phyloP scores from a whole-genome alignment of 108 stramenopile genomes.

The Nannochloropsis oceanica region DNA sequence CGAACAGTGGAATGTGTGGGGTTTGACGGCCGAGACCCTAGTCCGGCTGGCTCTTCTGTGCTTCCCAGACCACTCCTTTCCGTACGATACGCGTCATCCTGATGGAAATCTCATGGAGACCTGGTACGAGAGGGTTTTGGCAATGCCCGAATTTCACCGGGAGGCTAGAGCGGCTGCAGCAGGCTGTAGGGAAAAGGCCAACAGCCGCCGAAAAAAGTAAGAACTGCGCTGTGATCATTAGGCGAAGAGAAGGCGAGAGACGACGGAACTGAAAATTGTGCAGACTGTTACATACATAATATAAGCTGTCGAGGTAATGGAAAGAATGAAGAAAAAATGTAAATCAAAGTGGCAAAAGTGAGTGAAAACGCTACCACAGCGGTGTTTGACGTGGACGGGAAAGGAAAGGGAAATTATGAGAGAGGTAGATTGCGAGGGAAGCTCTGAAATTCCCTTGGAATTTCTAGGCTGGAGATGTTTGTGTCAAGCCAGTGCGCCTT shows the following conservation, averaged over 20 bases:
- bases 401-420: too few relatives aligned
- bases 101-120: background rate
- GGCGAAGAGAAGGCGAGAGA: background rate
- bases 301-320: background rate
- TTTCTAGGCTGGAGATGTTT: too few relatives aligned
- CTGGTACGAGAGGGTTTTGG: background rate
- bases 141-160: background rate
- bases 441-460: too few relatives aligned
- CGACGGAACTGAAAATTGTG: background rate
- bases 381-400: too few relatives aligned
- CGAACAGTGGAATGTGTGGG: background rate
- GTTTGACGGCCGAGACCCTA: background rate
- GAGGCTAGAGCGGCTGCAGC: background rate
- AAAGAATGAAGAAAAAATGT: background rate
- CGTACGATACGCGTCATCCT: background rate
- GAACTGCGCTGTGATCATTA: background rate
- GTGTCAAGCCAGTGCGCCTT: too few relatives aligned
- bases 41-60: background rate
- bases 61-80: background rate
- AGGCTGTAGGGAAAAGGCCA: background rate
- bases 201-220: background rate
- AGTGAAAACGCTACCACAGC: too few relatives aligned
- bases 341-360: background rate
- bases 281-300: background rate
- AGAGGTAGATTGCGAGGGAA: too few relatives aligned